A percentile compares a stretch with the other conserved stretches of the same genome.
Conservation (phyloP, 805 yeast species). For the Yarrowia alimentaria region DNA sequence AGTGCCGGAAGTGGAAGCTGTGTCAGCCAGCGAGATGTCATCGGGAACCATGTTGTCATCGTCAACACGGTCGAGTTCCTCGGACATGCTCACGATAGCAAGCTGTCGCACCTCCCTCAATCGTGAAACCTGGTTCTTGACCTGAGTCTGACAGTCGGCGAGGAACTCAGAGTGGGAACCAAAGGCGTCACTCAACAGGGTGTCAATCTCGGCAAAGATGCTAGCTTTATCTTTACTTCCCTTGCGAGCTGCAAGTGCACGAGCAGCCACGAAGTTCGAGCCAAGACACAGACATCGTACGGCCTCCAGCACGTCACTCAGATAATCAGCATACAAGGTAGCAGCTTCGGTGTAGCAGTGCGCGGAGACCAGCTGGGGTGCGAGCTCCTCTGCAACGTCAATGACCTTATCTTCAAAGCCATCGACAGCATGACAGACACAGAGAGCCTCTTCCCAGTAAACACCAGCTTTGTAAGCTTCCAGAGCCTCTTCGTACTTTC, state of each 20-base stretch:
- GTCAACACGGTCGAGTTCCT: constrained; percentile 59
- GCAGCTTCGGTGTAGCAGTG: constrained; percentile 79
- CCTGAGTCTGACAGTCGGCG: constrained; percentile 90
- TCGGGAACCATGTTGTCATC: constrained; percentile 86
- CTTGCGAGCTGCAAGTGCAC: constrained; percentile 53
- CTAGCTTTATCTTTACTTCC: constrained; percentile 6
- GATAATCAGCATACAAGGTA: constrained; percentile 60
- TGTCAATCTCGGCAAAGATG: constrained; percentile 31
- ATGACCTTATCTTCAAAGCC: constrained; percentile 44
- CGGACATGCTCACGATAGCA: constrained; percentile 79
- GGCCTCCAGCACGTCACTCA: constrained; percentile 61
- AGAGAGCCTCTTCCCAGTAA: constrained; percentile 81
- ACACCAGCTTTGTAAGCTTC: constrained; percentile 67
- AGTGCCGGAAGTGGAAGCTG: constrained; percentile 91
- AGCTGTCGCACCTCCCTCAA: constrained; percentile 80
- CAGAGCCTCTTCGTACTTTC: constrained; percentile 57
- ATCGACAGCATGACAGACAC: constrained; percentile 25
- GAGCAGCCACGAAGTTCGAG: constrained; percentile 70
- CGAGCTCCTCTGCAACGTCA: constrained; percentile 59
- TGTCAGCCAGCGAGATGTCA: constrained; percentile 90
- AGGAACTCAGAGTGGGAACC: constrained; percentile 81
- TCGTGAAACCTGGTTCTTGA: constrained; percentile 77
- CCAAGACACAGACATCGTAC: constrained; percentile 70
- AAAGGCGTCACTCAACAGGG: constrained; percentile 69
- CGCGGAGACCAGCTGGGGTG: constrained; percentile 54